Conservation (phyloP, 2,329 filamentous ascomycete genomes). For the Phyllosticta citrichinensis region DNA sequence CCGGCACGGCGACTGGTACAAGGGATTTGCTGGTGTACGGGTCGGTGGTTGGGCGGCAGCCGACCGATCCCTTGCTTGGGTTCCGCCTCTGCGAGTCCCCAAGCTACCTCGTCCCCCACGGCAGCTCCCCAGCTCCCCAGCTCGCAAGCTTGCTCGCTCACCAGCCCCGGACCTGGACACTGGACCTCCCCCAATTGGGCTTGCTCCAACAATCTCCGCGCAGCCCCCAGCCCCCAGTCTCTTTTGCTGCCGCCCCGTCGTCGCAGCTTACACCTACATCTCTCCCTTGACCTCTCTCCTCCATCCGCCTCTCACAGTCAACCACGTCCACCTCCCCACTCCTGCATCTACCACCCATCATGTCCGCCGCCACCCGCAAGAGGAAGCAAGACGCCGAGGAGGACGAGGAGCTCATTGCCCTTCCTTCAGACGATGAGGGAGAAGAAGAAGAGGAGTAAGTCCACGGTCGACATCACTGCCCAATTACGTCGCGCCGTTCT, state of each 20-base stretch:
- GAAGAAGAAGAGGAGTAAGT: slow-evolving; percentile 10
- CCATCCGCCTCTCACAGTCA: background rate
- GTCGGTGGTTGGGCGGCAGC: background rate
- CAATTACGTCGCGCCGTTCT: slow-evolving; percentile 3
- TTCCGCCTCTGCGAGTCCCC: background rate
- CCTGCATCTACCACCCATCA: background rate
- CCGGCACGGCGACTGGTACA: background rate
- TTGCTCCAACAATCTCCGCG: background rate
- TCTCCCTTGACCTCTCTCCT: background rate
- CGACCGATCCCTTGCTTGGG: background rate
- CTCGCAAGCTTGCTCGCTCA: background rate
- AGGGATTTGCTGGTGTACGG: background rate
- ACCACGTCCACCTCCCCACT: background rate
- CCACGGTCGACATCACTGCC: background rate
- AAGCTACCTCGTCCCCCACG: background rate
- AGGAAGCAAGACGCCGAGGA: slow-evolving; percentile 11
- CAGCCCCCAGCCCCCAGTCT: background rate
- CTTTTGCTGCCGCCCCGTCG: background rate
- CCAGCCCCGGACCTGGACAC: background rate
- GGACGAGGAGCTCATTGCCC: slow-evolving; percentile 10
- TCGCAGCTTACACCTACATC: background rate
- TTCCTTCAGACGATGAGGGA: slow-evolving; percentile 8
- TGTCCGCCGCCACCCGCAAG: slow-evolving; percentile 9
- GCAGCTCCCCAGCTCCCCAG: background rate
- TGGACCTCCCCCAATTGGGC: background rate